Evolutionary conservation across 345 rosid genomes (phyloP).

Genomic region (Hibiscus tridactylites): DNA sequence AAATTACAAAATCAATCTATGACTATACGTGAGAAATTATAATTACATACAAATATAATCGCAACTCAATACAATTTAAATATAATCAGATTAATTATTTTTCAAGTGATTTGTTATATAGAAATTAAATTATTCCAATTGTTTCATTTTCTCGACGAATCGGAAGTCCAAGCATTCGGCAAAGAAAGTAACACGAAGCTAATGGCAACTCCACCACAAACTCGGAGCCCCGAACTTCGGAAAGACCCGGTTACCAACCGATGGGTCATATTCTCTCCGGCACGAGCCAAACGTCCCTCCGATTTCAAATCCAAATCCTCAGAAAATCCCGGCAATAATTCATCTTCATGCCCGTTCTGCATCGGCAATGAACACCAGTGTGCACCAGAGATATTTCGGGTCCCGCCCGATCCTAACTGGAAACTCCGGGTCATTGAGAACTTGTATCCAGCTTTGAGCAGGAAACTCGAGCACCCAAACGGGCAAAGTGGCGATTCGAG

Average conservation of each 20-base stretch:
- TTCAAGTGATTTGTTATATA: too few relatives aligned
- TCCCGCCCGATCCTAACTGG: conserved; percentile 48
- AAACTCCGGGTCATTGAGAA: conserved; percentile 81
- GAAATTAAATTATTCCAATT: too few relatives aligned
- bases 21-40: too few relatives aligned
- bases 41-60: too few relatives aligned
- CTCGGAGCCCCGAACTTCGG: conserved; percentile 51
- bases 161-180: too few relatives aligned
- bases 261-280: conserved; percentile 77
- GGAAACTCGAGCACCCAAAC: conserved; percentile 30
- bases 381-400: conserved; percentile 82
- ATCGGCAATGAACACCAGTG: conserved; percentile 72
- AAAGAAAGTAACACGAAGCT: neutral
- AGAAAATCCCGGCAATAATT: conserved; percentile 15
- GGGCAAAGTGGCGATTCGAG: neutral
- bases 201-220: neutral
- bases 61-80: too few relatives aligned
- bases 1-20: too few relatives aligned
- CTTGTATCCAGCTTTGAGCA: conserved; percentile 69
- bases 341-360: conserved; percentile 65
- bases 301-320: conserved; percentile 76
- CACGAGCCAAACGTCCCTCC: conserved; percentile 63
- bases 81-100: too few relatives aligned
- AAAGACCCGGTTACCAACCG: conserved; percentile 51
- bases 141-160: neutral